Base-by-base conservation (phyloP, 148 eudicot genomes). In the Camellia sinensis region DNA sequence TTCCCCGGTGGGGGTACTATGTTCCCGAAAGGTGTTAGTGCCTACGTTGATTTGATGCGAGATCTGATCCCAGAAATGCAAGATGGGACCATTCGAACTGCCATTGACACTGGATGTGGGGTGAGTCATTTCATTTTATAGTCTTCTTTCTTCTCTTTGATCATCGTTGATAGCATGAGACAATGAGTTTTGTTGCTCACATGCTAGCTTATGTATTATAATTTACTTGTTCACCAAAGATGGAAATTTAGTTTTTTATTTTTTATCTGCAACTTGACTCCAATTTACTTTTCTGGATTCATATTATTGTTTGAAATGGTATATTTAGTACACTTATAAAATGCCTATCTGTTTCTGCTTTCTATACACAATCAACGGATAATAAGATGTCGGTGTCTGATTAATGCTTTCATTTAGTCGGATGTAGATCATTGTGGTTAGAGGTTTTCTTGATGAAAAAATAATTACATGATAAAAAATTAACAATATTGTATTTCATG, bases 1-100 rank as follows among this genome's bases (percentile, higher is more conserved):
- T 96, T 96, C 87, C 99, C 99, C 3, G 99, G 99, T 82, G 99
- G 99, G 21, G 99, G 99, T 62, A 96, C 99, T 17, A 96, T 96
- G 99, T 96, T 96, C 81, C 98, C 98, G 0, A 82, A 85, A 62
- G 99, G 99, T 64, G 99, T 94, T 63, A 75, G 90, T 76, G 84
- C 80, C 22, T 96, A 96, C 56, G 93, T 94, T 10, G 97, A 96
- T 90, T 82, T 90, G 62, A 96, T 93, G 97, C 87, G 83, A 59
- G 87, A 92, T 81, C 81, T 96, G 67, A 92, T 96, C 75, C 99
- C 98, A 9, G 90, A 84, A 80, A 90, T 96, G 94, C 89, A 90
- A 82, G 97, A 92, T n/a, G 97, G 99, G 40, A 89, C 98, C 57
- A 75, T 96, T 76, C 87, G 99, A 71, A 96, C 99, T 74, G 99